These are phyloP conservation scores for Hyparrhenia diplandra DNA, from an alignment of 176 grass and related monocot genomes.

Conservation along the genomic window DNA sequence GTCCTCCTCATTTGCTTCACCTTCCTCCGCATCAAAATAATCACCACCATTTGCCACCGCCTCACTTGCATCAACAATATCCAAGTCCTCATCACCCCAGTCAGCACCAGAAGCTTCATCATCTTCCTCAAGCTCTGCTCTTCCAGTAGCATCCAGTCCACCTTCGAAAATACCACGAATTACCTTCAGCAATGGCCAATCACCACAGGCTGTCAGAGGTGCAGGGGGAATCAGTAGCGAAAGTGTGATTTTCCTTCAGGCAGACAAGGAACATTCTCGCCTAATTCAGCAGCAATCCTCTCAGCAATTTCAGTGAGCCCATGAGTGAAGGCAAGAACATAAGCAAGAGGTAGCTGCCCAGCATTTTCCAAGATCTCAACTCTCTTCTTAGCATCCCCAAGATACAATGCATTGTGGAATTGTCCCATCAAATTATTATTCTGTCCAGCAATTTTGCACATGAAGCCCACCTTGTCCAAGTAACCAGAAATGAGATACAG, in stretches of 20 bases:
- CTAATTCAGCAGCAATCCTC: constrained; percentile 68
- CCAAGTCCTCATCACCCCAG: too few relatives aligned
- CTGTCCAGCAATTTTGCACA: constrained; percentile 82
- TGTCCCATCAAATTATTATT: constrained; percentile 88
- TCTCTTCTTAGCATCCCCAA: constrained; percentile 63
- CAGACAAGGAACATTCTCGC: constrained; percentile 61
- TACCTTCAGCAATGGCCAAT: constrained; percentile 84
- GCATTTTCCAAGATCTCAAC: constrained; percentile 84
- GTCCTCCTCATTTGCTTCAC: too few relatives aligned
- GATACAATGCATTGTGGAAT: constrained; percentile 88
- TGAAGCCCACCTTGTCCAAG: constrained; percentile 74
- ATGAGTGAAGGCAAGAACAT: constrained; percentile 71
- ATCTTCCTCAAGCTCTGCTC: constrained; percentile 52
- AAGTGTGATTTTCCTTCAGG: constrained; percentile 50
- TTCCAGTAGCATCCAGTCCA: constrained; percentile 63
- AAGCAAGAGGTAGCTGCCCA: constrained; percentile 80
- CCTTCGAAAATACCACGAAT: constrained; percentile 89
- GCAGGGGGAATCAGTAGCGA: constrained; percentile 69
- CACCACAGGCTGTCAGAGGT: constrained; percentile 47
- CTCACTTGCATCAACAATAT: too few relatives aligned
- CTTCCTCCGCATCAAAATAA: too few relatives aligned
- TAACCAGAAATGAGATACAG: constrained; percentile 85
- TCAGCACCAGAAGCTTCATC: constrained; percentile 57
- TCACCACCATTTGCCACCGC: too few relatives aligned
- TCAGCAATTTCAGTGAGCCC: constrained; percentile 69